Evolutionary conservation across 2,329 filamentous ascomycete genomes (phyloP).

Genomic region (Paraconiothyrium sp.): DNA sequence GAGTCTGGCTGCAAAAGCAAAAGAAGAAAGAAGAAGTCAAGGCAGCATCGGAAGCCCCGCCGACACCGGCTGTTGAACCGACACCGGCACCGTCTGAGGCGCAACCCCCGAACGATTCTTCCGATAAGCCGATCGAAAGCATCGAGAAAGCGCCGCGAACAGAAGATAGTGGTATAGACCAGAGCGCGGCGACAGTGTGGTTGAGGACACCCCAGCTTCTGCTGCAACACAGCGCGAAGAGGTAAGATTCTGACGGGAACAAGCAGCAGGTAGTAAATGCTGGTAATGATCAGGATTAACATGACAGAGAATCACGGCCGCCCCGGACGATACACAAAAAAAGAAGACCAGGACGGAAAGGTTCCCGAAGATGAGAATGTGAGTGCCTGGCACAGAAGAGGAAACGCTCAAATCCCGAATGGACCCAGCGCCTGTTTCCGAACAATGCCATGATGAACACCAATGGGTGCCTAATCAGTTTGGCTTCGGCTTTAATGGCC

Average conservation of each 20-base stretch:
- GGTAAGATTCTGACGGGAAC: conserved; percentile 30
- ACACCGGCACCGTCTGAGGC: conserved; percentile 33
- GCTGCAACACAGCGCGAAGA: conserved; percentile 20
- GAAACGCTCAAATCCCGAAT: conserved; percentile 24
- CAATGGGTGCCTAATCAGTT: conserved; percentile 40
- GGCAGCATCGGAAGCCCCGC: conserved; percentile 39
- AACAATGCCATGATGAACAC: conserved; percentile 38
- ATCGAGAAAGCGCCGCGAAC: conserved; percentile 31
- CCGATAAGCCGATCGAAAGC: conserved; percentile 42
- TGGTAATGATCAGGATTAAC: conserved; percentile 29
- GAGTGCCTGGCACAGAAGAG: too few species aligned
- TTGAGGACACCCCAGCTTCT: conserved; percentile 1
- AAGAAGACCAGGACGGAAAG: conserved; percentile 29
- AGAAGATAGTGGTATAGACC: background rate
- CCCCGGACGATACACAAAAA: conserved; percentile 26
- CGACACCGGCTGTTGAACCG: conserved; percentile 37
- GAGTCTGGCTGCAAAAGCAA: conserved; percentile 92
- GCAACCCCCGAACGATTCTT: conserved; percentile 28
- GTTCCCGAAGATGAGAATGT: conserved; percentile 30
- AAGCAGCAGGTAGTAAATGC: conserved; percentile 14
- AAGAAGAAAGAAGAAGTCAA: conserved; percentile 63
- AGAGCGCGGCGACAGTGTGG: background rate
- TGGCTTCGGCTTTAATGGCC: conserved; percentile 56
- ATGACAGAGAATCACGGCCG: conserved; percentile 15
- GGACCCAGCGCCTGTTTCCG: conserved; percentile 28